phyloP scores from a whole-genome alignment of 192 early-diverging fungal genomes.

The Allomyces macrogynus region DNA sequence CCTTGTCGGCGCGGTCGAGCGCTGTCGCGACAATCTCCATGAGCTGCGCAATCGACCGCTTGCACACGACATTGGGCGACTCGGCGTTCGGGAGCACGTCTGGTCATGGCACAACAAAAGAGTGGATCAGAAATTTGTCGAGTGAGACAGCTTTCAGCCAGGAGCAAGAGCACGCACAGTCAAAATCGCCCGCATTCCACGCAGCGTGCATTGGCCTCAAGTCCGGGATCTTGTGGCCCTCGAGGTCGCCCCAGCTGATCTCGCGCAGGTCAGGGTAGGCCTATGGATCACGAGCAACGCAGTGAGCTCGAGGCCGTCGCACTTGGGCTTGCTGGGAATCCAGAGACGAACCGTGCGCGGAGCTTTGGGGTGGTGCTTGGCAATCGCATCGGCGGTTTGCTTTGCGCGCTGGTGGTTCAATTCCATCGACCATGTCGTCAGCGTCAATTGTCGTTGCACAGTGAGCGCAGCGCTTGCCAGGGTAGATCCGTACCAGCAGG shows the following conservation, averaged over 20 bases:
- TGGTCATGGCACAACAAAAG: constrained; percentile 6
- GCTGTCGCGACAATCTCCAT: constrained; percentile 8
- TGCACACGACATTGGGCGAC: constrained; percentile 9
- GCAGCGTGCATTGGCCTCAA: constrained; percentile 10
- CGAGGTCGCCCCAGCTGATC: constrained; percentile 16
- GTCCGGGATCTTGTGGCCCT: constrained; percentile 13
- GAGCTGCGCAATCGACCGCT: constrained; percentile 10
- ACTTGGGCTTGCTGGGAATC: no score
- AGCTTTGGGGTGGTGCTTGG: constrained; percentile 7
- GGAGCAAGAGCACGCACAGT: no score
- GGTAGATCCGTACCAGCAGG: no score
- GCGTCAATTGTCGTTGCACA: no score
- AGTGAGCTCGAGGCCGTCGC: no score
- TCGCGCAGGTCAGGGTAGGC: constrained; percentile 11
- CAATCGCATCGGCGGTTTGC: constrained; percentile 12
- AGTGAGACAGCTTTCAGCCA: no score
- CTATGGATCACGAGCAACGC: not conserved
- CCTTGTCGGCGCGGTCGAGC: constrained; percentile 1
- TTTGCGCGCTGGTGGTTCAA: no score
- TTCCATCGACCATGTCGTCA: no score
- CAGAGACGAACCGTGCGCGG: not conserved
- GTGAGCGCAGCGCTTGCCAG: no score
- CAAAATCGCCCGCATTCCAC: constrained; percentile 6
- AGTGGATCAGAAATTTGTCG: not conserved
- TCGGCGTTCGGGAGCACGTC: constrained; percentile 6